A percentile compares a stretch with the other conserved stretches of the same genome.
Conservation (phyloP, 140 eudicot species). For the Senecio squalidus region DNA sequence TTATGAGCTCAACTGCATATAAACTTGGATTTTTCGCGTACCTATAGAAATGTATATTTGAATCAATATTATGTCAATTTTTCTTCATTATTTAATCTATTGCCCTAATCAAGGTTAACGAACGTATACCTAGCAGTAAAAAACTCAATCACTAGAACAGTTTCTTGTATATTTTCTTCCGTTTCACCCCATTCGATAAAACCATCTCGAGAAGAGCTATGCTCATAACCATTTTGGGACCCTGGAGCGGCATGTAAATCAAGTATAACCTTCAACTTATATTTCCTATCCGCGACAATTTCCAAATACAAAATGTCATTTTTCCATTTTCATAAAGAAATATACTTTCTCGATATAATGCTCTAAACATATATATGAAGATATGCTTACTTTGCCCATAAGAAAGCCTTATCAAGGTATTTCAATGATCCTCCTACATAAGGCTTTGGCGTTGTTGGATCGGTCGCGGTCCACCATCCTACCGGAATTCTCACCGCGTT, state of each 20-base stretch:
- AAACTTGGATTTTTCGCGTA: slow-evolving; percentile 33
- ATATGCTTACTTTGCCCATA: slow-evolving; percentile 63
- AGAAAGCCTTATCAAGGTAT: slow-evolving; percentile 73
- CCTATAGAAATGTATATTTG: slow-evolving; percentile 2
- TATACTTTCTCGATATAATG: too few species aligned
- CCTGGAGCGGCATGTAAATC: slow-evolving; percentile 90
- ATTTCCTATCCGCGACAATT: slow-evolving; percentile 39
- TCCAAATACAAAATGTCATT: too few species aligned
- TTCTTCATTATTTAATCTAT: background rate
- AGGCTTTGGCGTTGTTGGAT: slow-evolving; percentile 68
- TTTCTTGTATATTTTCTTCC: slow-evolving; percentile 45
- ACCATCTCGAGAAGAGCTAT: slow-evolving; percentile 61
- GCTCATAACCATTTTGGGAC: slow-evolving; percentile 73
- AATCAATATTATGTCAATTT: background rate
- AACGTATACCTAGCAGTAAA: slow-evolving; percentile 41
- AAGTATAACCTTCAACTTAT: slow-evolving; percentile 53
- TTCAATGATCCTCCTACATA: slow-evolving; percentile 74
- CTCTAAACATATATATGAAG: background rate
- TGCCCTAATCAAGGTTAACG: background rate
- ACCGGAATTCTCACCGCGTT: slow-evolving; percentile 80
- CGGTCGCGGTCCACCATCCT: slow-evolving; percentile 91
- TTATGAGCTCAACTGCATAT: slow-evolving; percentile 56
- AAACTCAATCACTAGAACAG: slow-evolving; percentile 57
- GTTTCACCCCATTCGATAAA: slow-evolving; percentile 66
- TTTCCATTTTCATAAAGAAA: background rate